Percentiles rank a stretch among this genome's conserved stretches.
Evolutionary conservation across 2,329 filamentous ascomycete species (phyloP).

Genomic region (Penicillium sp.): DNA sequence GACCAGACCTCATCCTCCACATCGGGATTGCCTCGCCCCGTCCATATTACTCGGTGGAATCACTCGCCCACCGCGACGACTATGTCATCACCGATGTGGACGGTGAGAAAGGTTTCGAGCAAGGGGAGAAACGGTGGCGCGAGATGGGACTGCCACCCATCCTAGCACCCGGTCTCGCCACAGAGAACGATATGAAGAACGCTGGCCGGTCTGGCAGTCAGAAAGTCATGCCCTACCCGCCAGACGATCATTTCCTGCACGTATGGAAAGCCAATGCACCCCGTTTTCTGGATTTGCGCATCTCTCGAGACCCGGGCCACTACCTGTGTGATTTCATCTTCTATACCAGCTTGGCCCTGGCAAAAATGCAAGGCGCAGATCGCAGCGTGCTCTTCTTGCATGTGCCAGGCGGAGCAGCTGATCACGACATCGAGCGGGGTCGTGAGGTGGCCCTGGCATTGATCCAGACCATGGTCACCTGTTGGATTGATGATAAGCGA

Average conservation of each 20-base stretch:
- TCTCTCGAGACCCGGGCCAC: conserved; percentile 64
- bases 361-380: conserved; percentile 25
- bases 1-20: conserved; percentile 64
- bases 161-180: conserved; percentile 45
- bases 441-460: conserved; percentile 37
- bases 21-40: conserved; percentile 69
- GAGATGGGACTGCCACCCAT: conserved; percentile 45
- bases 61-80: conserved; percentile 62
- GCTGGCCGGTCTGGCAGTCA: neutral
- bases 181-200: conserved; percentile 1
- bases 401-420: conserved; percentile 57
- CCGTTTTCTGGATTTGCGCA: conserved; percentile 39
- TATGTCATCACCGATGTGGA: conserved; percentile 69
- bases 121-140: conserved; percentile 50
- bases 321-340: conserved; percentile 77
- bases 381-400: conserved; percentile 63
- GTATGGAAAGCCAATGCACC: conserved; percentile 31
- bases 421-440: conserved; percentile 40
- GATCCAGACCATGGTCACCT: conserved; percentile 39
- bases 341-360: conserved; percentile 57
- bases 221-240: conserved; percentile 21
- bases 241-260: conserved; percentile 30
- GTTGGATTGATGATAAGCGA: conserved; percentile 31
- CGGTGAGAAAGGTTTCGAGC: conserved; percentile 38
- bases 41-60: conserved; percentile 65